Percentiles rank a stretch among this genome's conserved stretches.
Evolutionary conservation across 352 stramenopile species (phyloP).

Genomic region (Peronospora destructor): DNA sequence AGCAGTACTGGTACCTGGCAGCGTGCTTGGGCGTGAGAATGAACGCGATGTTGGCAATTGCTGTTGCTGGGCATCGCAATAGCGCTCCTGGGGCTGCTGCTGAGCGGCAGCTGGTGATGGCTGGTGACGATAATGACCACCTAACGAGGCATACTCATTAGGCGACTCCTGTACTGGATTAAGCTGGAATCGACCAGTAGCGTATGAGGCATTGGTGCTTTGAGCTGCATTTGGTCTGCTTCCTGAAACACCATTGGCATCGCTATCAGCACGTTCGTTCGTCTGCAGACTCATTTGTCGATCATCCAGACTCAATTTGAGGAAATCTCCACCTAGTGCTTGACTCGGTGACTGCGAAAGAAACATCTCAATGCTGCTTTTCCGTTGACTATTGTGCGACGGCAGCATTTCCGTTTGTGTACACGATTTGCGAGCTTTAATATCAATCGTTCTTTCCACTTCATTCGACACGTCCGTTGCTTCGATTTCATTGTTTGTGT

Average conservation of each 20-base stretch:
- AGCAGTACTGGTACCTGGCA: slow-evolving; percentile 34
- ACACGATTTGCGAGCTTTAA: slow-evolving; percentile 17
- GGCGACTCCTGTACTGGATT: slow-evolving; percentile 40
- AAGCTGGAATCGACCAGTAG: slow-evolving; percentile 44
- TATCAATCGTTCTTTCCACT: slow-evolving; percentile 4
- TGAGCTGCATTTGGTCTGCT: slow-evolving; percentile 4
- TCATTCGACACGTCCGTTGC: slow-evolving; percentile 6
- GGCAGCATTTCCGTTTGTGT: slow-evolving; percentile 27
- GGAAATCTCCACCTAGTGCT: slow-evolving; percentile 65
- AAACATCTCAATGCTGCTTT: slow-evolving; percentile 87
- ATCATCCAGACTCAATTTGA: slow-evolving; percentile 70
- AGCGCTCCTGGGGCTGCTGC: slow-evolving; percentile 29
- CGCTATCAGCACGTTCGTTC: slow-evolving; percentile 15
- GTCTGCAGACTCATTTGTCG: slow-evolving; percentile 36
- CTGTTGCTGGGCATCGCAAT: slow-evolving; percentile 13
- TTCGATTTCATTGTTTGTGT: neutral
- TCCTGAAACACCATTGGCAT: slow-evolving; percentile 1
- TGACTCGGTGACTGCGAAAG: slow-evolving; percentile 77
- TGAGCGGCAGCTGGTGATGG: slow-evolving; percentile 14
- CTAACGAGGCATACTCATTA: slow-evolving; percentile 30
- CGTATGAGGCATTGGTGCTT: slow-evolving; percentile 24
- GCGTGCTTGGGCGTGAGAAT: slow-evolving; percentile 28
- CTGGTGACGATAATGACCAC: slow-evolving; percentile 19
- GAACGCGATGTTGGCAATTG: slow-evolving; percentile 31
- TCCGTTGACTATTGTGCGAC: slow-evolving; percentile 38